A percentile compares a stretch with the other conserved stretches of the same genome.
Conservation (phyloP, 805 yeast species). For the Candida xyloterini region DNA sequence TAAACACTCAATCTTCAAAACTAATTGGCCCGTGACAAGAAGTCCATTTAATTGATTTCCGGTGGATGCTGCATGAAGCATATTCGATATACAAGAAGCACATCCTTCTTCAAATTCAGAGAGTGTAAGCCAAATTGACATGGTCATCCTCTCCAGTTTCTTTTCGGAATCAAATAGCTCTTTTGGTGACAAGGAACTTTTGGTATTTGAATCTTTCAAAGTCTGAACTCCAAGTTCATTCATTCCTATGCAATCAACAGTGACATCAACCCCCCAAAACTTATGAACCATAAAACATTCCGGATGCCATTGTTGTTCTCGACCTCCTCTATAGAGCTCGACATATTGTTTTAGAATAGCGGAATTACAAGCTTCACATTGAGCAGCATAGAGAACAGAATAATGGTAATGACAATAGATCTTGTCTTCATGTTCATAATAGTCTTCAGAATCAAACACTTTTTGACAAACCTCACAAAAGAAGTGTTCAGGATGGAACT, state of each 20-base stretch:
- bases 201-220: conserved; percentile 2
- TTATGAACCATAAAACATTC: conserved; percentile 98
- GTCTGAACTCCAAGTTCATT: conserved; percentile 21
- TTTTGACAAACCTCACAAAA: conserved; percentile 83
- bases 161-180: conserved; percentile 58
- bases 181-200: conserved; percentile 36
- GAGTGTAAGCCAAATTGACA: conserved; percentile 78
- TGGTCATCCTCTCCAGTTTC: conserved; percentile 53
- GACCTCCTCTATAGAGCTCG: conserved; percentile 86
- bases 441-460: conserved; percentile 89
- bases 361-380: conserved; percentile 90
- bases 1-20: conserved; percentile 69
- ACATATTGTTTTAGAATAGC: conserved; percentile 94
- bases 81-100: conserved; percentile 85
- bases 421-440: conserved; percentile 78
- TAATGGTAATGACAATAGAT: conserved; percentile 92
- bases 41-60: conserved; percentile 69
- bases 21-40: conserved; percentile 64
- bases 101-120: conserved; percentile 88
- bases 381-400: conserved; percentile 77
- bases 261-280: conserved; percentile 87
- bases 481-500: conserved; percentile 94
- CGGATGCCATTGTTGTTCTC: conserved; percentile 97
- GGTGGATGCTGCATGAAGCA: conserved; percentile 80
- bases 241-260: conserved; percentile 56